These are phyloP conservation scores for Poa annua DNA, from an alignment of 176 grass and related monocot genomes.

Conservation along the genomic window DNA sequence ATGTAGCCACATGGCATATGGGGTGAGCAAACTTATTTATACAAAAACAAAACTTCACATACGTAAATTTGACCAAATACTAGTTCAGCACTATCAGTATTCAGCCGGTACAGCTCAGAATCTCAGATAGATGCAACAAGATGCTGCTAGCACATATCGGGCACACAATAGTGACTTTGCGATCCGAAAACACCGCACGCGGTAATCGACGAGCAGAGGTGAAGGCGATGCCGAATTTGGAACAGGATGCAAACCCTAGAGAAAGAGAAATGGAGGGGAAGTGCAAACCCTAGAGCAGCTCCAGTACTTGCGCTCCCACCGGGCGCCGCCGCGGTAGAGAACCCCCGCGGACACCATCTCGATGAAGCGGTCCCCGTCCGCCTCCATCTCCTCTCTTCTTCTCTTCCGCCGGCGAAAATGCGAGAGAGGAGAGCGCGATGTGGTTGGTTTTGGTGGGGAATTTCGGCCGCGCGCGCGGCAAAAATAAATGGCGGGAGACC, in stretches of 20 bases:
- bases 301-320: slow-evolving; percentile 93
- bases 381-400: slow-evolving; percentile 14
- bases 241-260: slow-evolving; percentile 13
- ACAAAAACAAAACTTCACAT: no score
- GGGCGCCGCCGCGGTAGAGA: slow-evolving; percentile 55
- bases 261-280: neutral
- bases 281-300: slow-evolving; percentile 82
- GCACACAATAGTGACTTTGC: neutral
- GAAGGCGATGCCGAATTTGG: slow-evolving; percentile 6
- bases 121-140: neutral
- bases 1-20: no score
- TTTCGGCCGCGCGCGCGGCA: slow-evolving; percentile 5
- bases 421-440: neutral
- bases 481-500: neutral
- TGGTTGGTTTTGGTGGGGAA: neutral
- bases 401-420: slow-evolving; percentile 4
- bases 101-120: neutral
- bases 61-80: neutral
- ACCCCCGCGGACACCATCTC: slow-evolving; percentile 69
- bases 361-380: slow-evolving; percentile 60
- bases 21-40: no score
- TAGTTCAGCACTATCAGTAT: neutral
- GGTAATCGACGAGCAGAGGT: neutral
- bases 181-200: neutral
- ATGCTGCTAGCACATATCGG: neutral